A percentile compares a stretch with the other conserved stretches of the same genome.
These are phyloP conservation scores for Teunomyces lycoperdinae DNA, from an alignment of 805 yeast genomes.

Conservation along the genomic window DNA sequence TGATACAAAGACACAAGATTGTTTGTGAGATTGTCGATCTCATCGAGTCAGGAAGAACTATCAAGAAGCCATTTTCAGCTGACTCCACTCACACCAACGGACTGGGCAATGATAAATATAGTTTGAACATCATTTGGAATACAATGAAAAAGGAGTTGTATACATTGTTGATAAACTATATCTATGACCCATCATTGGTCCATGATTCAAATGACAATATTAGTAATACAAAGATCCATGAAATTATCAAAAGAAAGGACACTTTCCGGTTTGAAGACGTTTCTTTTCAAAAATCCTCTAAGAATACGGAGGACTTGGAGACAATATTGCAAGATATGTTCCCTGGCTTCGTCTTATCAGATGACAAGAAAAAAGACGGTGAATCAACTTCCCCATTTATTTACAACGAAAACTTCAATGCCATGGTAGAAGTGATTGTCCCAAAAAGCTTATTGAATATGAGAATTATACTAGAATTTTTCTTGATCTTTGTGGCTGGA, in stretches of 20 bases:
- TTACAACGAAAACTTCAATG: conserved; percentile 53
- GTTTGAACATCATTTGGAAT: conserved; percentile 28
- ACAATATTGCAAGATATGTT: conserved; percentile 56
- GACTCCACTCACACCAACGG: conserved; percentile 1
- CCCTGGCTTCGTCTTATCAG: conserved; percentile 55
- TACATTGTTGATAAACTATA: conserved; percentile 31
- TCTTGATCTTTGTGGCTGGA: conserved; percentile 65
- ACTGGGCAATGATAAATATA: neutral
- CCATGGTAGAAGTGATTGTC: conserved; percentile 62
- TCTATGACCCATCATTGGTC: conserved; percentile 17
- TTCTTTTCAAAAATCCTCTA: conserved; percentile 16
- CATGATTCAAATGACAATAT: conserved; percentile 7
- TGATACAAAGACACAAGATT: conserved; percentile 68
- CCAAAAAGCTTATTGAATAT: conserved; percentile 75
- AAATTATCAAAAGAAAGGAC: conserved; percentile 21
- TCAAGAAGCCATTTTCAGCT: conserved; percentile 7
- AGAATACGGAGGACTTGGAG: conserved; percentile 28
- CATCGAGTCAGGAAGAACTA: conserved; percentile 22
- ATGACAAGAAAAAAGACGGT: conserved; percentile 11
- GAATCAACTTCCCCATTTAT: conserved; percentile 44
- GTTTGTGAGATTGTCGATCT: conserved; percentile 53
- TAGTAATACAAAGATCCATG: conserved; percentile 15
- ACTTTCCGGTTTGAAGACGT: conserved; percentile 34
- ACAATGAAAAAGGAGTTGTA: conserved; percentile 31
- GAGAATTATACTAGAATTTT: conserved; percentile 72